Conservation (phyloP, 257 asterid genomes). For the Salvia rosmarinus region DNA sequence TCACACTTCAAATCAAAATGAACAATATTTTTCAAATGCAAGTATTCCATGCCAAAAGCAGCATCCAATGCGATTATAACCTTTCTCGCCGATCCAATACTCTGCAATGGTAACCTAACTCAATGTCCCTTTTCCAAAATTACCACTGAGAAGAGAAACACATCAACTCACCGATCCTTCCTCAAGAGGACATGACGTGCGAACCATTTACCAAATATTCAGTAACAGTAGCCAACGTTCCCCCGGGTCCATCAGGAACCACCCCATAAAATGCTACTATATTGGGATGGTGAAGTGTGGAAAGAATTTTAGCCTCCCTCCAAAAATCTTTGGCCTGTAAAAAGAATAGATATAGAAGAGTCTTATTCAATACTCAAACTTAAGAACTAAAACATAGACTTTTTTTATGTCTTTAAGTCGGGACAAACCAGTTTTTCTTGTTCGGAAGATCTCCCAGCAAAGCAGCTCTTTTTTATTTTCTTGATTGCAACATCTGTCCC, state of each 20-base stretch:
- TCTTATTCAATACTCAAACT: not conserved
- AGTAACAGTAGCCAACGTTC: conserved; percentile 82
- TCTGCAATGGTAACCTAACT: conserved; percentile 43
- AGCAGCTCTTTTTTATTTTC: conserved; percentile 56
- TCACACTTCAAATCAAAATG: conserved; percentile 92
- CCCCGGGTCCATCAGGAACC: conserved; percentile 86
- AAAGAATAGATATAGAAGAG: not conserved
- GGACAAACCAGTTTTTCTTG: conserved; percentile 58
- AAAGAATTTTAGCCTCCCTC: conserved; percentile 91
- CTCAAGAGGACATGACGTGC: conserved; percentile 63
- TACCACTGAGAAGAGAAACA: conserved; percentile 4
- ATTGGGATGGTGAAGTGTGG: conserved; percentile 89
- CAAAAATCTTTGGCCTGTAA: conserved; percentile 78
- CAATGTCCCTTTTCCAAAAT: conserved; percentile 2
- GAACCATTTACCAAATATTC: conserved; percentile 87
- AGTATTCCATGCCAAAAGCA: conserved; percentile 92
- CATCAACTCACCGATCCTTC: conserved; percentile 64
- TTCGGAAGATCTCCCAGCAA: conserved; percentile 54
- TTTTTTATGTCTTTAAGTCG: not conserved
- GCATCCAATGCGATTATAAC: conserved; percentile 74
- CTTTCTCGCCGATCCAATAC: conserved; percentile 71
- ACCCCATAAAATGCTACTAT: conserved; percentile 90
- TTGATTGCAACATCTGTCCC: conserved; percentile 63
- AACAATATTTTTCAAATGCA: conserved; percentile 77
- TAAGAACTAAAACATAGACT: not conserved